Evolutionary conservation across 2,329 filamentous ascomycete species (phyloP).

Genomic region (Ceratocystis diversiconidia): DNA sequence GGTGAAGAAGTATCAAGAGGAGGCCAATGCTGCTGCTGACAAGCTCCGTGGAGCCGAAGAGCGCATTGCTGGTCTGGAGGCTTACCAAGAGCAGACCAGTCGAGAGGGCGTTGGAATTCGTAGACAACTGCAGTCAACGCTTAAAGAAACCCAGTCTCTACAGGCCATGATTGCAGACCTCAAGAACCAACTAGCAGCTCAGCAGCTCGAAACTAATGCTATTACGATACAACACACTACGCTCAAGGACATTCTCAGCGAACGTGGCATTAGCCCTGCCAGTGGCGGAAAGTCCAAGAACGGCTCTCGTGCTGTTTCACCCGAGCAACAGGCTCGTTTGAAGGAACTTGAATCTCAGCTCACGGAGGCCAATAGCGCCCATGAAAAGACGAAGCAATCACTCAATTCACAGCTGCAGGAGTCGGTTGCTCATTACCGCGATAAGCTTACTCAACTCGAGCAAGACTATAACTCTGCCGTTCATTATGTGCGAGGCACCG

Average conservation of each 20-base stretch:
- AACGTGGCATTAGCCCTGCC: slow-evolving; percentile 72
- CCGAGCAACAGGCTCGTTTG: slow-evolving; percentile 62
- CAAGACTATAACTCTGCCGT: slow-evolving; percentile 97
- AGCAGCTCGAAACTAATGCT: slow-evolving; percentile 89
- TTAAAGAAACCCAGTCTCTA: slow-evolving; percentile 71
- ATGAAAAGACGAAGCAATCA: slow-evolving; percentile 68
- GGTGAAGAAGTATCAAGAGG: slow-evolving; percentile 76
- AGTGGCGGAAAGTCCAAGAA: slow-evolving; percentile 53
- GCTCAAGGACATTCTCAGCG: slow-evolving; percentile 79
- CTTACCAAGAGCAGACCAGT: slow-evolving; percentile 93
- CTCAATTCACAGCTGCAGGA: slow-evolving; percentile 73
- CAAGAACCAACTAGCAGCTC: slow-evolving; percentile 66
- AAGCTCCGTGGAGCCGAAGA: slow-evolving; percentile 88
- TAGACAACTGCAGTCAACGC: slow-evolving; percentile 70
- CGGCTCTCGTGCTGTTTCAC: slow-evolving; percentile 57
- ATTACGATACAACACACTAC: slow-evolving; percentile 83
- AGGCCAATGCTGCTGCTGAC: slow-evolving; percentile 74
- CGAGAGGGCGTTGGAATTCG: slow-evolving; percentile 81
- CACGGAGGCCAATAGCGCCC: slow-evolving; percentile 57
- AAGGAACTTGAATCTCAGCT: slow-evolving; percentile 83
- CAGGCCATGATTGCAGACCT: slow-evolving; percentile 70
- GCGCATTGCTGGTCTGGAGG: slow-evolving; percentile 87
- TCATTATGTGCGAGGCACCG: slow-evolving; percentile 94
- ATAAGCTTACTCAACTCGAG: slow-evolving; percentile 85
- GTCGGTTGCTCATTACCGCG: slow-evolving; percentile 76